Conservation (phyloP, 495 filamentous ascomycete genomes). For the Amorphotheca resinae region DNA sequence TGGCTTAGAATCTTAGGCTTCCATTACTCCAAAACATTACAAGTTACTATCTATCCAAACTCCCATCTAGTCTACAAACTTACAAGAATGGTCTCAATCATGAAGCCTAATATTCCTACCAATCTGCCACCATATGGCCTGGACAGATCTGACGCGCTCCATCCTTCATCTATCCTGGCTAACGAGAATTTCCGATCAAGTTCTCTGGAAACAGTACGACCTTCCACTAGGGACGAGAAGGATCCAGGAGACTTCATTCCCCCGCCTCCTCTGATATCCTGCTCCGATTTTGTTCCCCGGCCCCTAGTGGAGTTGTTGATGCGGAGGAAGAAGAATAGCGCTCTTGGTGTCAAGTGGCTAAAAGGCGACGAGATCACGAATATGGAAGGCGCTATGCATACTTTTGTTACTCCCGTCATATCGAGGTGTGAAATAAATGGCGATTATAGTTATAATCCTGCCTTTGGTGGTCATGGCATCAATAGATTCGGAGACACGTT, state of each 20-base stretch:
- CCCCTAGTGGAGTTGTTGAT: conserved; percentile 11
- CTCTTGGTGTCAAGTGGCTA: conserved; percentile 12
- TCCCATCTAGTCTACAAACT: too few relatives aligned
- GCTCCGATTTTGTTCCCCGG: conserved; percentile 12
- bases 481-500: conserved; percentile 7
- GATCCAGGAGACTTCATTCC: conserved; percentile 1
- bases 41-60: too few relatives aligned
- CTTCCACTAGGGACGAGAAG: background rate
- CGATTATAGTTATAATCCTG: conserved; percentile 13
- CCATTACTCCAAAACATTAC: too few relatives aligned
- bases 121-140: conserved; percentile 1
- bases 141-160: conserved; percentile 7
- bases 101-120: too few relatives aligned
- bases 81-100: too few relatives aligned
- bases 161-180: conserved; percentile 7
- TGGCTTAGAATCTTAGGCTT: too few relatives aligned
- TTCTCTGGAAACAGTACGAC: conserved; percentile 4
- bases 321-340: conserved; percentile 15
- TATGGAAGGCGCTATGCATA: conserved; percentile 19
- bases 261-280: conserved; percentile 16
- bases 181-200: conserved; percentile 3
- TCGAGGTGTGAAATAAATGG: conserved; percentile 13
- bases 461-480: conserved; percentile 14
- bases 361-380: conserved; percentile 12
- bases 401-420: conserved; percentile 16